Evolutionary conservation across 176 grass and related monocot species (phyloP).

Genomic region (Tuctoria greenei): DNA sequence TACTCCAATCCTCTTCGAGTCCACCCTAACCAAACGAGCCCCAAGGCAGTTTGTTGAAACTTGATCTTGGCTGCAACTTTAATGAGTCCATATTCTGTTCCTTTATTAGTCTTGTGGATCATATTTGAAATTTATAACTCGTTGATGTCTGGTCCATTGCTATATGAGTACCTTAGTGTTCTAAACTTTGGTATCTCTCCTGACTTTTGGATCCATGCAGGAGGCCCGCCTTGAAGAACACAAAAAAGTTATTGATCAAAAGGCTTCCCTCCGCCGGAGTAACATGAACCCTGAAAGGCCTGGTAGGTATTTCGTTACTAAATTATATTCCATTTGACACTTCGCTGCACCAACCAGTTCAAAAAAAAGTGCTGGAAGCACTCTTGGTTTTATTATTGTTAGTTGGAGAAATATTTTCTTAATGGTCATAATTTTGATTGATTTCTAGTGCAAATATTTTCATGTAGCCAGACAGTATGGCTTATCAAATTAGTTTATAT

Average conservation of each 20-base stretch:
- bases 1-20: too few relatives aligned
- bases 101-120: conserved; percentile 15
- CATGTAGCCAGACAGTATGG: neutral
- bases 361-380: conserved; percentile 1
- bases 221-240: conserved; percentile 59
- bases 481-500: neutral
- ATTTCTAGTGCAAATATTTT: conserved; percentile 15
- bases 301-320: conserved; percentile 59
- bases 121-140: conserved; percentile 16
- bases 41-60: conserved; percentile 12
- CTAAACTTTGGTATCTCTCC: neutral
- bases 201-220: conserved; percentile 38
- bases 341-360: neutral
- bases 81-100: neutral
- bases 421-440: neutral
- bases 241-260: conserved; percentile 60
- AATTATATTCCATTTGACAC: conserved; percentile 20
- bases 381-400: neutral
- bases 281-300: conserved; percentile 85
- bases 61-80: neutral
- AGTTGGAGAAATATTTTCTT: neutral
- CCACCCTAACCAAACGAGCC: too few relatives aligned
- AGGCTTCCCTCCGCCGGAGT: conserved; percentile 50
- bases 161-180: neutral
- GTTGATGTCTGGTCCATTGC: neutral